Evolutionary conservation across 2,329 filamentous ascomycete species (phyloP).

Genomic region (Penicillium freii): DNA sequence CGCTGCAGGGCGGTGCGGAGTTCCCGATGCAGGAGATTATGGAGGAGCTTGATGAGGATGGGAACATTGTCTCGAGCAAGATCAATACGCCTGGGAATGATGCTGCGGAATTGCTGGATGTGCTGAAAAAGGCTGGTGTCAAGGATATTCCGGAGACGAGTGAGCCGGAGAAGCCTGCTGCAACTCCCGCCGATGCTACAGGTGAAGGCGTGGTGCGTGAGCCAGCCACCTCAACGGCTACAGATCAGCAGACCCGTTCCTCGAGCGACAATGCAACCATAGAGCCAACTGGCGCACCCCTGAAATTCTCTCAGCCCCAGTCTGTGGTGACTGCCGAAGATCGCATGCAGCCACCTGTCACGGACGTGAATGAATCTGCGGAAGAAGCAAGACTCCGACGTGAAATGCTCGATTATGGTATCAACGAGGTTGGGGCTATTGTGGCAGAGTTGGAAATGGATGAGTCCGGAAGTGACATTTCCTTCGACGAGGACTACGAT

Average conservation of each 20-base stretch:
- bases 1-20: conserved; percentile 61
- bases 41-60: conserved; percentile 88
- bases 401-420: conserved; percentile 86
- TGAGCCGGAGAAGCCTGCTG: conserved; percentile 14
- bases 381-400: conserved; percentile 78
- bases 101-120: conserved; percentile 66
- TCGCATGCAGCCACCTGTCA: conserved; percentile 48
- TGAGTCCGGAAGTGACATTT: conserved; percentile 55
- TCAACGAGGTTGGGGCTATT: conserved; percentile 84
- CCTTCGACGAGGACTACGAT: conserved; percentile 54
- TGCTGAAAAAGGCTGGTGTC: conserved; percentile 73
- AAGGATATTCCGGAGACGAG: conserved; percentile 45
- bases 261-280: neutral
- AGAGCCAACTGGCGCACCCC: conserved; percentile 5
- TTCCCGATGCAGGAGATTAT: conserved; percentile 85
- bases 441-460: conserved; percentile 89
- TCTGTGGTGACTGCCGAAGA: conserved; percentile 23
- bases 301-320: conserved; percentile 19
- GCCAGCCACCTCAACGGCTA: neutral
- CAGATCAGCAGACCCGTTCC: neutral
- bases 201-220: neutral
- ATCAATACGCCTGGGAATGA: conserved; percentile 66
- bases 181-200: conserved; percentile 5
- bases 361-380: conserved; percentile 70
- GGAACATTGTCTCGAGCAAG: conserved; percentile 71